Evolutionary conservation across 2,329 filamentous ascomycete genomes (phyloP).

Genomic region (Phialocephala sp.): DNA sequence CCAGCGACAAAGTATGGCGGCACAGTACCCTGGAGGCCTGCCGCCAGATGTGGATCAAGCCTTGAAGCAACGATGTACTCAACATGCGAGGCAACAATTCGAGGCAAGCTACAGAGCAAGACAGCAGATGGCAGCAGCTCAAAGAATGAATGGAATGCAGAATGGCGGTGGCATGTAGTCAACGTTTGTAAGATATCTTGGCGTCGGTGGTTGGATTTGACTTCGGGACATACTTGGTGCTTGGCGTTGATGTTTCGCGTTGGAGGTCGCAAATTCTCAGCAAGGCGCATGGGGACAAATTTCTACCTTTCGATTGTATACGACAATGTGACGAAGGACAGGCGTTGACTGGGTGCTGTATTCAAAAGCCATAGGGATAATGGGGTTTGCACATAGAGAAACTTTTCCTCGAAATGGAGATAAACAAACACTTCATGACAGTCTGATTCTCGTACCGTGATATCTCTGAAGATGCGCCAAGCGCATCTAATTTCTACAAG

Average conservation of each 20-base stretch:
- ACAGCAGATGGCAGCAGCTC: conserved; percentile 36
- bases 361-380: neutral
- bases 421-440: neutral
- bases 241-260: neutral
- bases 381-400: conserved; percentile 2
- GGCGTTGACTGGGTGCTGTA: neutral
- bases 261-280: neutral
- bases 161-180: conserved; percentile 41
- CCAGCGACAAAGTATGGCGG: conserved; percentile 17
- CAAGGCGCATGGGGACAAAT: conserved; percentile 6
- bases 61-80: conserved; percentile 26
- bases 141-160: conserved; percentile 39
- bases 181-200: conserved; percentile 9
- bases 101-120: conserved; percentile 17
- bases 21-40: conserved; percentile 26
- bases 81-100: conserved; percentile 21
- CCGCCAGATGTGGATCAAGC: conserved; percentile 28
- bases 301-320: neutral
- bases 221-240: conserved; percentile 2
- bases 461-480: neutral
- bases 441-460: neutral
- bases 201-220: conserved; percentile 6
- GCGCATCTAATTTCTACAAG: neutral
- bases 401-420: neutral
- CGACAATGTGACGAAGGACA: neutral